A percentile compares a stretch with the other conserved stretches of the same genome.
These are phyloP conservation scores for Penicillium sp. DNA, from an alignment of 2,329 filamentous ascomycete genomes.

Conservation along the genomic window DNA sequence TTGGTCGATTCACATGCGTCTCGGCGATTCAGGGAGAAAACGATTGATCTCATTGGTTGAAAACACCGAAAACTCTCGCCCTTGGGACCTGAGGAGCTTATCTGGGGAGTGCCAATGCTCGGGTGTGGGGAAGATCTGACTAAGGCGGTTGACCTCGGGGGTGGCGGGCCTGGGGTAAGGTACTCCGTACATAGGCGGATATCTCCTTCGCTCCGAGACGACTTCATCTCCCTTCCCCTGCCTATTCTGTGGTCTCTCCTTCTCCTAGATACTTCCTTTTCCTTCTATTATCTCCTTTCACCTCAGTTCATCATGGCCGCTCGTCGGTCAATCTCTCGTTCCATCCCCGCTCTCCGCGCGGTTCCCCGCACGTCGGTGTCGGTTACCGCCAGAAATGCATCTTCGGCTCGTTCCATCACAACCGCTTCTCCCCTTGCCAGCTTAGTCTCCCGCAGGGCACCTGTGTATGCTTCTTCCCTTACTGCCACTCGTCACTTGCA, in stretches of 20 bases:
- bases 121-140: slow-evolving; percentile 13
- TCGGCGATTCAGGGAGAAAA: slow-evolving; percentile 16
- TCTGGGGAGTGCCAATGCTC: slow-evolving; percentile 11
- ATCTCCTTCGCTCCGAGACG: slow-evolving; percentile 3
- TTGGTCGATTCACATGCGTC: neutral
- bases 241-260: neutral
- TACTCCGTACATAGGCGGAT: slow-evolving; percentile 1
- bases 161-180: slow-evolving; percentile 18
- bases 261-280: neutral
- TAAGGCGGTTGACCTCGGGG: slow-evolving; percentile 21
- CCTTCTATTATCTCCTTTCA: neutral
- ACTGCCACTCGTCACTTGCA: slow-evolving; percentile 44
- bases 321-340: slow-evolving; percentile 36
- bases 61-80: slow-evolving; percentile 10
- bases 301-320: slow-evolving; percentile 34
- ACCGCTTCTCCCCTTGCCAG: slow-evolving; percentile 23
- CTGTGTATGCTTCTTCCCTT: slow-evolving; percentile 22
- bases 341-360: slow-evolving; percentile 40
- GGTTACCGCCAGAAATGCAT: slow-evolving; percentile 27
- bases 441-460: slow-evolving; percentile 14
- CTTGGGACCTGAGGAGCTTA: slow-evolving; percentile 12
- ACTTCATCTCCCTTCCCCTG: neutral
- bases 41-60: slow-evolving; percentile 12
- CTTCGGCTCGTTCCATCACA: slow-evolving; percentile 27
- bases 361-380: slow-evolving; percentile 34